Base-by-base conservation (phyloP, 208 protist species). In the Novymonas esmeraldas region DNA sequence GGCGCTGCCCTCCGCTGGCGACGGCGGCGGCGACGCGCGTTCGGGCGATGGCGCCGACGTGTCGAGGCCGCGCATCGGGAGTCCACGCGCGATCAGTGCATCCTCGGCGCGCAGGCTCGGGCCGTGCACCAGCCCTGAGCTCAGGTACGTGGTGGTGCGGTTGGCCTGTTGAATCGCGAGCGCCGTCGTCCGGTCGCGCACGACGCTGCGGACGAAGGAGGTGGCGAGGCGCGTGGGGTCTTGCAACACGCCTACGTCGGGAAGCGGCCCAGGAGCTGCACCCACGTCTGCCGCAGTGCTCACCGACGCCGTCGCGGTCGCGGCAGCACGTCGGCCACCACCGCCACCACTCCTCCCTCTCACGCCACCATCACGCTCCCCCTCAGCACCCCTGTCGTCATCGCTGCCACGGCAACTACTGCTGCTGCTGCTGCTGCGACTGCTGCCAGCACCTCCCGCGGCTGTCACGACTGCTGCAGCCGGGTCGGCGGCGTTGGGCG, bases 121-220 rank as follows among this genome's bases (percentile, higher is more conserved):
- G 0, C 64, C 72, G 10, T 82, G 79, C 48, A 96, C 73, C 2
- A 96, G 62, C 11, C 45, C 64, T 24, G 65, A 73, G 54, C 85
- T 94, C 13, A 96, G 68, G 55, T 82, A 96, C 14, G 64, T 85
- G 2, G 90, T 96, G 24, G 79, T 83, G 41, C 92, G 71, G 54
- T 96, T 96, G 7, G 87, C 69, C 44, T 84, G 83, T 71, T 90
- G 73, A 31, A 95, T 85, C 18, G 78, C 83, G 22, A 81, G 41
- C 14, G 84, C 90, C 13, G 85, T 81, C 3, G 78, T 57, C 6
- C 80, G 82, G 51, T 90, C 71, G 20, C 61, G 48, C 26, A 92
- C 87, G 5, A 93, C 81, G 24, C 70, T 11, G 34, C 87, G 82
- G 10, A 90, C 75, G 41, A 78, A 79, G 1, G 76, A 78, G 10